Conservation (phyloP, 2,329 filamentous ascomycete species). For the Cladosporium sp. region DNA sequence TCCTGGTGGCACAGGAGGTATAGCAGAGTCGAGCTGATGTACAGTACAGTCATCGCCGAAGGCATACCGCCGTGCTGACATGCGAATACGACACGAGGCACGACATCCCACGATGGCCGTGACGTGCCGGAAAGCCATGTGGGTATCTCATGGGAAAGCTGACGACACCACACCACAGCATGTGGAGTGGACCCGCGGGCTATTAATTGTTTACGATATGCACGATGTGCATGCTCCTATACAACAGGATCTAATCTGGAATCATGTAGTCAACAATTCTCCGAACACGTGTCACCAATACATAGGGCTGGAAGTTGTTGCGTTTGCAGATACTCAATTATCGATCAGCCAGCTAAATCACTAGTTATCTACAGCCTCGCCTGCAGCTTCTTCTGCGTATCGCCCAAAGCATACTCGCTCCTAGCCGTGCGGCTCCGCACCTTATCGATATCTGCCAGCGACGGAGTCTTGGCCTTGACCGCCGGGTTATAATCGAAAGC, state of each 20-base stretch:
- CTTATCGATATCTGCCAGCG: constrained; percentile 68
- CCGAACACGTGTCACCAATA: neutral
- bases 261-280: neutral
- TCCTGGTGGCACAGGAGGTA: neutral
- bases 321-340: neutral
- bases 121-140: constrained; percentile 7
- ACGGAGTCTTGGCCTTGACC: constrained; percentile 84
- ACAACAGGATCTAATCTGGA: neutral
- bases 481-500: constrained; percentile 92
- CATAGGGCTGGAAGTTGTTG: neutral
- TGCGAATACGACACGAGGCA: neutral
- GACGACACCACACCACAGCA: constrained; percentile 11
- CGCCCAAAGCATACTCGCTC: constrained; percentile 74
- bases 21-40: neutral
- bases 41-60: neutral
- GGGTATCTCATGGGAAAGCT: constrained; percentile 12
- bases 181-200: constrained; percentile 1
- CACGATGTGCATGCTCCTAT: neutral
- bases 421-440: constrained; percentile 69
- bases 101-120: neutral
- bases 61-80: neutral
- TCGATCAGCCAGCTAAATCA: neutral
- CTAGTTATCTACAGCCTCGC: constrained; percentile 62
- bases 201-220: neutral
- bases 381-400: constrained; percentile 72